These are phyloP conservation scores for Cryphonectria japonica DNA, from an alignment of 2,329 filamentous ascomycete genomes.

Conservation along the genomic window DNA sequence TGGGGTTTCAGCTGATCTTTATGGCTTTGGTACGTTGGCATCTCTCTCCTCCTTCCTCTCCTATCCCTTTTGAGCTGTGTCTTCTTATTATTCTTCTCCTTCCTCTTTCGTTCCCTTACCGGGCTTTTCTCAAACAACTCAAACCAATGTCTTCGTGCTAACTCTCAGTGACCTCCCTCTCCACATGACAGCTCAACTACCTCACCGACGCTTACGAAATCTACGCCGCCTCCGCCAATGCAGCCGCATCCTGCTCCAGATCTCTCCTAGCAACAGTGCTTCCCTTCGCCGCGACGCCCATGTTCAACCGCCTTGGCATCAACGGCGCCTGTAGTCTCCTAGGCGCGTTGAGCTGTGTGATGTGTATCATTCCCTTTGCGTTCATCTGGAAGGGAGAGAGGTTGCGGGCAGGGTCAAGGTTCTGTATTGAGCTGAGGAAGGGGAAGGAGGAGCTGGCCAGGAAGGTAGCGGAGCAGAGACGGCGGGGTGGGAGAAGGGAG, in stretches of 20 bases:
- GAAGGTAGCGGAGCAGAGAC: conserved; percentile 43
- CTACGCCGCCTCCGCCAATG: conserved; percentile 62
- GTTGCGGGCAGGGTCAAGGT: conserved; percentile 61
- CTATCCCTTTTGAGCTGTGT: not conserved
- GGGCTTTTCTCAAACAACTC: not conserved
- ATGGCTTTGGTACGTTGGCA: conserved; percentile 55
- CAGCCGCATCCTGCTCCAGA: conserved; percentile 53
- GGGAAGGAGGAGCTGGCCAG: conserved; percentile 52
- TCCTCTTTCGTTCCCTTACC: too few species aligned
- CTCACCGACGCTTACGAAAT: conserved; percentile 70
- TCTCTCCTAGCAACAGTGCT: conserved; percentile 58
- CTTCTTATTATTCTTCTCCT: not conserved
- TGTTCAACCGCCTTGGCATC: conserved; percentile 54
- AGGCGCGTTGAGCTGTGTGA: conserved; percentile 53
- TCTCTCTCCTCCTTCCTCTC: not conserved
- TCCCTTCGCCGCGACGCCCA: conserved; percentile 57
- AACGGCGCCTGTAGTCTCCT: conserved; percentile 57
- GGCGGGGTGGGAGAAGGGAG: not conserved
- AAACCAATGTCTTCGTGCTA: not conserved
- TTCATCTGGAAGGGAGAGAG: conserved; percentile 58
- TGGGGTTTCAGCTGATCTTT: conserved; percentile 66
- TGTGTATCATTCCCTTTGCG: conserved; percentile 55
- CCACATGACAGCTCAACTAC: conserved; percentile 50
- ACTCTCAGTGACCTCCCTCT: not conserved
- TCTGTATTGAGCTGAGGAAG: conserved; percentile 63